A percentile compares a stretch with the other conserved stretches of the same genome.
Conservation (phyloP, 2,329 filamentous ascomycete genomes). For the Pseudopithomyces maydicus region DNA sequence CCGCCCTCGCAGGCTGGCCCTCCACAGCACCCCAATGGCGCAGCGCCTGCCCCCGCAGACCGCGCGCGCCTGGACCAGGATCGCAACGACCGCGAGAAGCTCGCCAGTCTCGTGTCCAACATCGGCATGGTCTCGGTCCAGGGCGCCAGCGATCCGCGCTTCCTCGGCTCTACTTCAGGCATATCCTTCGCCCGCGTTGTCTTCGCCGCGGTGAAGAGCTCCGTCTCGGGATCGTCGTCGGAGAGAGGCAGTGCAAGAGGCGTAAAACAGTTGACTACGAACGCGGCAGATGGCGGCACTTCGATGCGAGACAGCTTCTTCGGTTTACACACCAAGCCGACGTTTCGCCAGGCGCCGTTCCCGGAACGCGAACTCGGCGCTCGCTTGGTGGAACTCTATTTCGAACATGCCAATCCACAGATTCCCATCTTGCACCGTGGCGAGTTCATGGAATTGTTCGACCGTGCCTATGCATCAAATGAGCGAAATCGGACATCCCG, state of each 20-base stretch:
- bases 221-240: slow-evolving; percentile 60
- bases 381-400: slow-evolving; percentile 81
- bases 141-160: slow-evolving; percentile 77
- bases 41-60: slow-evolving; percentile 18
- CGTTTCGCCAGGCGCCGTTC: slow-evolving; percentile 83
- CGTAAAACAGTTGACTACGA: slow-evolving; percentile 58
- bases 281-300: slow-evolving; percentile 64
- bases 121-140: slow-evolving; percentile 79
- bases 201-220: slow-evolving; percentile 88
- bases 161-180: slow-evolving; percentile 82
- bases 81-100: slow-evolving; percentile 63
- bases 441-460: slow-evolving; percentile 88
- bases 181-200: slow-evolving; percentile 95
- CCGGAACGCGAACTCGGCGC: slow-evolving; percentile 76
- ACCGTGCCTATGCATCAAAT: slow-evolving; percentile 75
- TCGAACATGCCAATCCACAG: slow-evolving; percentile 95
- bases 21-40: slow-evolving; percentile 29
- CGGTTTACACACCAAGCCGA: slow-evolving; percentile 88
- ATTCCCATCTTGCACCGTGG: slow-evolving; percentile 88
- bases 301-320: slow-evolving; percentile 97
- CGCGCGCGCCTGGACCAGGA: slow-evolving; percentile 47
- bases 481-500: slow-evolving; percentile 71
- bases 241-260: slow-evolving; percentile 68
- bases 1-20: slow-evolving; percentile 17
- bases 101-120: slow-evolving; percentile 71